Base-by-base conservation (phyloP, 352 stramenopile species). In the Globisporangium splendens region DNA sequence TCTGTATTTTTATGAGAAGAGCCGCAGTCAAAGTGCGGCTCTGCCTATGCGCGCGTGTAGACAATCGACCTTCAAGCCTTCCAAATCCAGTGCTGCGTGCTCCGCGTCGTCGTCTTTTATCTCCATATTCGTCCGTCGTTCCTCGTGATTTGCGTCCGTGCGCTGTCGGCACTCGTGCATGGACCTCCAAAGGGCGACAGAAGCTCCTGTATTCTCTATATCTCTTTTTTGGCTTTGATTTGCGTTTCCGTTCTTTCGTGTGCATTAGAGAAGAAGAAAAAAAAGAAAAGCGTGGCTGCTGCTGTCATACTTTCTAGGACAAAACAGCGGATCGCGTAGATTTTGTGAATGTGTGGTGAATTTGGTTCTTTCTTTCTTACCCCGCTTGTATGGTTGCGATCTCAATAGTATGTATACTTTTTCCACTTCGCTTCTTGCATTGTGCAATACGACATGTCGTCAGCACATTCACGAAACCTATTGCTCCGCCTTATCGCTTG, bases 301-400 rank as follows among this genome's bases (percentile, higher is more conserved):
- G 20, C 50, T 11, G 10, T 35, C 28, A 35, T 10, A 35, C 28
- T 35, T 10, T 35, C 28, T 35, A 8, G 7, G 28, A 35, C 28
- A 10, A 6, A 35, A 8, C 28, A 35, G 28, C 5, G 28, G 50
- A 39, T 56, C 50, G 50, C 46, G 50, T 56, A 39, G 35, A 47
- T 56, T 35, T 47, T 46, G 21, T 55, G 17, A 11, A 12, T 22
- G 41, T 24, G 50, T 12, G 33, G 18, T 56, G n/a, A 21, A 15
- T 46, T 46, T 35, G 12, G 43, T 28, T 21, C 33, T 47, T 47
- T 38, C 35, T 47, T 17, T 35, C 18, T 35, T 35, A 56, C 38
- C 18, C n/a, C 48, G 24, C 35, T 46, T 56, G 50, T 56, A 56
- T 43, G 46, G 50, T n/a, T n/a, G n/a, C n/a, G 31, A 56, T 46